Evolutionary conservation across 1,139 yeast species (phyloP), one percentile per base, ranked within the genome.

Genomic region (Taphrina pruni): DNA sequence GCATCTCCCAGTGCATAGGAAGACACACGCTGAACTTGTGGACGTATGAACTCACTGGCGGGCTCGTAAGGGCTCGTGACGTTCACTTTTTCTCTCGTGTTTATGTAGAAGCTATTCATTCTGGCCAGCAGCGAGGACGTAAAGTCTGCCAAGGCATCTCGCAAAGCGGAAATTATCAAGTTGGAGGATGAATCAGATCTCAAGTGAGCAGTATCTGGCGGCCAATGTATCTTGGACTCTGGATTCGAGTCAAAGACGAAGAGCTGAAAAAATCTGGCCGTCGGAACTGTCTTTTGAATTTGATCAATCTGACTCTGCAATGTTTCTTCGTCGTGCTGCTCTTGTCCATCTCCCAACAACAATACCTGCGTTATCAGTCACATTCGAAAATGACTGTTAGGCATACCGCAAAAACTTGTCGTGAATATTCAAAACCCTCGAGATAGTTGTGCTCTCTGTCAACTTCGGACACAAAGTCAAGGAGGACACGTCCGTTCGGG

Each of bases 391-490:
- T 35, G 9, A 39, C 1, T 2, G 36, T 2, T 17, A 20, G n/a
- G 11, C 39, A 21, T 45, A 58, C 62, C 12, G 88, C 81, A 72
- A 88, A 87, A 0, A 87, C 84, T 76, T 91, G 91, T 66, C 98
- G 80, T 77, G 84, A 90, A 0, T 97, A 97, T 77, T 94, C 98
- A 73, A 93, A 87, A 77, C 93, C 97, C 74, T 89, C 90, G 69
- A 93, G 80, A 71, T 89, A 88, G 9, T 87, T 79, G 26, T 84
- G 81, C 66, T 87, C 90, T 35, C 82, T 81, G 70, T 88, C 90
- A 12, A 84, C 83, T 43, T 80, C 77, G 1, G 83, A 78, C 32
- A 77, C 79, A 72, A 87, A 86, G 70, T 88, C 88, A 74, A 84
- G 88, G 17, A 86, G 77, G 0, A 90, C 78, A 66, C 88, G 80